A percentile compares a stretch with the other conserved stretches of the same genome.
Evolutionary conservation across 2,329 filamentous ascomycete species (phyloP).

Genomic region (Hirsutella minnesotensis): DNA sequence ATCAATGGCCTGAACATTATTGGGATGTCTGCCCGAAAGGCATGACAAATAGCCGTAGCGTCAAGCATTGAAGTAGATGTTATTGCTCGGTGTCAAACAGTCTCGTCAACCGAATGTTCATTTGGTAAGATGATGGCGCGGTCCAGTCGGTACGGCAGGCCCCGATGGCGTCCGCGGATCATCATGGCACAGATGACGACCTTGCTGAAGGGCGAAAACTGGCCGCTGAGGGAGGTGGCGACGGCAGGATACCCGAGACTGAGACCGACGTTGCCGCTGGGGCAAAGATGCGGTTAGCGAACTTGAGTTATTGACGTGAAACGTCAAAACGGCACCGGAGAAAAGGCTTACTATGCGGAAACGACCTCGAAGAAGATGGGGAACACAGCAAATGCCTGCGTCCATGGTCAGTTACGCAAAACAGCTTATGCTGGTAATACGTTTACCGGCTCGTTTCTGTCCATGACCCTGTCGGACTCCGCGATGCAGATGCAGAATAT

Average conservation of each 20-base stretch:
- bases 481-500: constrained; percentile 5
- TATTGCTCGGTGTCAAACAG: too few species aligned
- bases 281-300: too few species aligned
- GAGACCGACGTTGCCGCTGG: constrained; percentile 23
- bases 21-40: too few species aligned
- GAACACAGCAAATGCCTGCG: constrained; percentile 17
- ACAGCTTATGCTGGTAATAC: rapidly evolving
- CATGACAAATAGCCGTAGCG: too few species aligned
- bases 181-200: constrained; percentile 24
- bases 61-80: too few species aligned
- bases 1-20: too few species aligned
- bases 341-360: constrained; percentile 19
- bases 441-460: constrained; percentile 12
- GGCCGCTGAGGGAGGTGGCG: constrained; percentile 15
- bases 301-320: neutral
- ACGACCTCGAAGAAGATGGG: constrained; percentile 21
- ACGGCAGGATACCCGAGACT: constrained; percentile 20
- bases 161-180: constrained; percentile 24
- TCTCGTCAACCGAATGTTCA: too few species aligned
- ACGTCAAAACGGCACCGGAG: too few species aligned
- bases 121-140: constrained; percentile 20
- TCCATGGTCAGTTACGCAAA: neutral
- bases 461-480: constrained; percentile 14
- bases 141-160: constrained; percentile 21
- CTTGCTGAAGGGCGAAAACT: constrained; percentile 20